phyloP scores from a whole-genome alignment of 2,329 filamentous ascomycete genomes.

The Exophiala spinifera region DNA sequence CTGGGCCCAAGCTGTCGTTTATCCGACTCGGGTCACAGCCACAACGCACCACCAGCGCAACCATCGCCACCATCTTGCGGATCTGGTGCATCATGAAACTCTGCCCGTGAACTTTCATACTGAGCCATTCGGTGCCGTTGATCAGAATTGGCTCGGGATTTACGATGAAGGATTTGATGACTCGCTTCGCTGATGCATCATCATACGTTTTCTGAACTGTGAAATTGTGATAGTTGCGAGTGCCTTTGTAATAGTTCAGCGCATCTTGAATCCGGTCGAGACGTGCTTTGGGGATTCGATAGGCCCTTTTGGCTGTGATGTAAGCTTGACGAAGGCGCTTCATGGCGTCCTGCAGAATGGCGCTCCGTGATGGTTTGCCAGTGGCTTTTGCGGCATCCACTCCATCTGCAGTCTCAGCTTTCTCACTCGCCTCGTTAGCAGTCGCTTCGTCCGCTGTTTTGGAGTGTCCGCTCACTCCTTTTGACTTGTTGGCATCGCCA shows the following conservation, averaged over 20 bases:
- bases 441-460: background rate
- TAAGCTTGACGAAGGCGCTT: conserved; percentile 79
- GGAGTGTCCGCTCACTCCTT: background rate
- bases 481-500: background rate
- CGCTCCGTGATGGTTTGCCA: conserved; percentile 5
- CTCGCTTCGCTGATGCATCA: conserved; percentile 81
- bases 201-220: conserved; percentile 80
- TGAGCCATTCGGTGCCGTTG: conserved; percentile 91
- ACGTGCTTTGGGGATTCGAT: conserved; percentile 72
- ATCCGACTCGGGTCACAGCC: conserved; percentile 73
- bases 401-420: conserved; percentile 10
- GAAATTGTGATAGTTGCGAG: conserved; percentile 94
- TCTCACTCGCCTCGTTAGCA: conserved; percentile 1
- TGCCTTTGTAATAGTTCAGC: conserved; percentile 74
- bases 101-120: conserved; percentile 92
- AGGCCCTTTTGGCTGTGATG: conserved; percentile 75
- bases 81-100: conserved; percentile 99
- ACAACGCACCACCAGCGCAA: conserved; percentile 76
- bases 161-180: conserved; percentile 88
- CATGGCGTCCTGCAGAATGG: conserved; percentile 61
- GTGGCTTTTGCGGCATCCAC: background rate
- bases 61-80: conserved; percentile 97
- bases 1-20: conserved; percentile 66
- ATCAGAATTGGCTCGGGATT: conserved; percentile 76
- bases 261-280: conserved; percentile 72